Conservation (phyloP, 2,329 filamentous ascomycete species). For the Dactylellina haptotyla region DNA sequence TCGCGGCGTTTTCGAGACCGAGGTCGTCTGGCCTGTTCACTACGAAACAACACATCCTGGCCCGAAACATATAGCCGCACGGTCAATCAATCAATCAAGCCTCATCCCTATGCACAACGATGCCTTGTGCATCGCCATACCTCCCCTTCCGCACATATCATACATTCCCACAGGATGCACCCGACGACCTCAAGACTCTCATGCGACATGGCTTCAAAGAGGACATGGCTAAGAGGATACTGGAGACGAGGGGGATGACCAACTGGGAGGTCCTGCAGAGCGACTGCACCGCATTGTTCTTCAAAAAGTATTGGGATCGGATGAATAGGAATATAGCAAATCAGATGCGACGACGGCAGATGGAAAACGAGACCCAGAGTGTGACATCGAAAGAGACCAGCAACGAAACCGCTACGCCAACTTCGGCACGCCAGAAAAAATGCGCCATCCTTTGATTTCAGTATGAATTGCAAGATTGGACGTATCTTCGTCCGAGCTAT, state of each 20-base stretch:
- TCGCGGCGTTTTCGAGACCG: background rate
- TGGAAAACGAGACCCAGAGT: background rate
- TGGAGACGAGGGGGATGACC: conserved; percentile 40
- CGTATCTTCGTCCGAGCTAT: too few species aligned
- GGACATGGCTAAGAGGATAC: conserved; percentile 21
- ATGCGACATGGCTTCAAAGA: conserved; percentile 44
- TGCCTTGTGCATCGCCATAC: conserved; percentile 42
- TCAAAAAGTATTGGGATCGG: conserved; percentile 47
- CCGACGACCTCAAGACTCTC: conserved; percentile 33
- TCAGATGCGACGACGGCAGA: conserved; percentile 7
- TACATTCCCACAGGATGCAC: conserved; percentile 22
- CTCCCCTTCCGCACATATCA: conserved; percentile 29
- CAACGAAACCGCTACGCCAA: background rate
- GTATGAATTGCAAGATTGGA: too few species aligned
- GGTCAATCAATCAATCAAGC: background rate
- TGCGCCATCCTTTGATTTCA: conserved; percentile 19
- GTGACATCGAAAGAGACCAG: conserved; percentile 3
- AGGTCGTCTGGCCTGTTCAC: background rate
- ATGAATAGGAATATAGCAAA: conserved; percentile 36
- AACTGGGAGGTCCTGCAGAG: conserved; percentile 47
- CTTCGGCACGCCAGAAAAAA: background rate
- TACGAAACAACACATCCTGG: conserved; percentile 1
- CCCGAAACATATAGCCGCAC: too few species aligned
- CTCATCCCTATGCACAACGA: conserved; percentile 1
- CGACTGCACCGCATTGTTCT: conserved; percentile 42